Conservation (phyloP, 768 basidiomycete genomes). For the Boletus sp. region DNA sequence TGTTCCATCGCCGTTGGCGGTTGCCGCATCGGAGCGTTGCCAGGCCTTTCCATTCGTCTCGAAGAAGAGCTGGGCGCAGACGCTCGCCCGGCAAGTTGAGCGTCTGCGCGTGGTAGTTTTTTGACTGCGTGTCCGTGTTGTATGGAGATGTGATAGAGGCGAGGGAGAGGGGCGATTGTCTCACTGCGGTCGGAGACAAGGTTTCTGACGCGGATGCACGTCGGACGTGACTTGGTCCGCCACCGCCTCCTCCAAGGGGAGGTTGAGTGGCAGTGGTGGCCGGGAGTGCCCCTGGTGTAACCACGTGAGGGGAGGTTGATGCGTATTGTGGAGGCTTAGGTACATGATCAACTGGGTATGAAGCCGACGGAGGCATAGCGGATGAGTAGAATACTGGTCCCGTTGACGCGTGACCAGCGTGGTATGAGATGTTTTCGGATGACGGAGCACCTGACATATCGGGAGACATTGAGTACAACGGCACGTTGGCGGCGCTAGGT, state of each 20-base stretch:
- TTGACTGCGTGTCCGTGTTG: slow-evolving; percentile 47
- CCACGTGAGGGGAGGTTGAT: slow-evolving; percentile 27
- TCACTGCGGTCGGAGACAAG: slow-evolving; percentile 31
- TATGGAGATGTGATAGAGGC: slow-evolving; percentile 44
- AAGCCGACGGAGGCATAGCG: slow-evolving; percentile 17
- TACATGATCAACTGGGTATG: slow-evolving; percentile 26
- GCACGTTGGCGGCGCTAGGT: slow-evolving; percentile 27
- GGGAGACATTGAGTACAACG: slow-evolving; percentile 30
- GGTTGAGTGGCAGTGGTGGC: slow-evolving; percentile 21
- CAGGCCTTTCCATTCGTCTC: slow-evolving; percentile 34
- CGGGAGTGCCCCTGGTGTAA: slow-evolving; percentile 21
- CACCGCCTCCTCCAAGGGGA: slow-evolving; percentile 8
- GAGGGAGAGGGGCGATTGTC: slow-evolving; percentile 40
- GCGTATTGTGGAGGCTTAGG: slow-evolving; percentile 28
- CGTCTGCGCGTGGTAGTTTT: slow-evolving; percentile 82
- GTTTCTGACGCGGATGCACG: slow-evolving; percentile 31
- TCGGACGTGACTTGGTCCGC: slow-evolving; percentile 25
- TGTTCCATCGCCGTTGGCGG: slow-evolving; percentile 28
- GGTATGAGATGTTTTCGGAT: slow-evolving; percentile 28
- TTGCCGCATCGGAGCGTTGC: slow-evolving; percentile 40
- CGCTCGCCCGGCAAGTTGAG: slow-evolving; percentile 66
- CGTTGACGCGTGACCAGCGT: slow-evolving; percentile 26
- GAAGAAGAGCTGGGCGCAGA: slow-evolving; percentile 58
- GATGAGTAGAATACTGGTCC: slow-evolving; percentile 28
- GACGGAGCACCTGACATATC: slow-evolving; percentile 30